Evolutionary conservation across 306 rosid species (phyloP), one percentile per base, ranked within the genome.

Genomic region (Cucurbita maxima): DNA sequence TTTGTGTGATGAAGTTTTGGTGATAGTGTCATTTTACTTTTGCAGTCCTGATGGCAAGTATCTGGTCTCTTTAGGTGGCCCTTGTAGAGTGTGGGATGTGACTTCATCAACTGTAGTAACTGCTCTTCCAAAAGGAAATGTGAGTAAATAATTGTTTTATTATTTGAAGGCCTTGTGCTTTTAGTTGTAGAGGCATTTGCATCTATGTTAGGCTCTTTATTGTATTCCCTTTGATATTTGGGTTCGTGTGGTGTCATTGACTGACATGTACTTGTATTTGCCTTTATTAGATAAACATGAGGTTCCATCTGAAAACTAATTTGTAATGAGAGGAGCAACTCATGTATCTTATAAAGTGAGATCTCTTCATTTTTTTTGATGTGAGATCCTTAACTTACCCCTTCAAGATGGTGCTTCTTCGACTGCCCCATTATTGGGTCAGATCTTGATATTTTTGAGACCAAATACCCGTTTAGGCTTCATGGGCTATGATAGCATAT

Each of bases 11-110:
- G 80, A 71, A 55, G 61, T 59, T 71, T 53, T 74, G 61, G 77
- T 83, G 67, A 81, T 72, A n/a, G 48, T 58, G 81, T 76, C 71
- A 66, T 77, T 77, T 64, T 70, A 78, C 72, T 79, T 74, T 75
- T 81, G 87, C 87, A 94, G 99, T 80, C 83, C 84, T 71, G 95
- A 94, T 78, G 92, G 95, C 56, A 94, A 85, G 60, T 83, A 84
- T 71, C 92, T 94, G 38, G 88, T 82, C 76, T 89, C 95, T 72
- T 79, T 94, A 84, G 99, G 84, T 77, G 97, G 97, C 79, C 96
- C 91, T 72, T 84, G 97, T 75, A 89, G 86, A 77, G 97, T 90
- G 68, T 94, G 99, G 99, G 96, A 94, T 75, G 48, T 86, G 68
- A 81, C 85, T 78, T 87, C 92, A 38, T 77, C 94, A 69, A 82